A percentile compares a stretch with the other conserved stretches of the same genome.
These are phyloP conservation scores for Aspergillaceae sp. DNA, from an alignment of 2,329 filamentous ascomycete species.

Conservation along the genomic window DNA sequence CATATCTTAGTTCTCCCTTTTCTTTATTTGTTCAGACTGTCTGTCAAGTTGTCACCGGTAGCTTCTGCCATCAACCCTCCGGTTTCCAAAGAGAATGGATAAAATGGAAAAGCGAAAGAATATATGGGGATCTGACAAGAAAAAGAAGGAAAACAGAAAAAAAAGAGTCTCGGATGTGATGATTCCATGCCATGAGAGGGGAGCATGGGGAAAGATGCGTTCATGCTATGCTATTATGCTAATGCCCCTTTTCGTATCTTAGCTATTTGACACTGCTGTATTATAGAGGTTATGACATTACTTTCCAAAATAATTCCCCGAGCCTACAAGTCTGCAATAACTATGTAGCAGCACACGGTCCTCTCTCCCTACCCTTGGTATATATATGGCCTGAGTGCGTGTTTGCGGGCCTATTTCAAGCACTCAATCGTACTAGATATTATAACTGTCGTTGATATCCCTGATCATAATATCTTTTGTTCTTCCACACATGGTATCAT, in stretches of 20 bases:
- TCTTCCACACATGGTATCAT: too few relatives aligned
- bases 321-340: too few relatives aligned
- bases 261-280: slow-evolving; percentile 17
- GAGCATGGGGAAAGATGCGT: too few relatives aligned
- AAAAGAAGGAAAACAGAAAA: slow-evolving; percentile 1
- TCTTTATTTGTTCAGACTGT: neutral
- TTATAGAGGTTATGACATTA: slow-evolving; percentile 20
- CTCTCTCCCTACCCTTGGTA: too few relatives aligned
- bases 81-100: neutral
- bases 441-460: too few relatives aligned
- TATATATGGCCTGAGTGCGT: too few relatives aligned
- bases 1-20: slow-evolving; percentile 1
- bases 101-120: neutral
- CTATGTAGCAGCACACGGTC: too few relatives aligned
- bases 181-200: slow-evolving; percentile 13
- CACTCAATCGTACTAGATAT: too few relatives aligned
- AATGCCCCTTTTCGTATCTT: slow-evolving; percentile 16
- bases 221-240: slow-evolving; percentile 7
- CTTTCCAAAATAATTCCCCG: too few relatives aligned
- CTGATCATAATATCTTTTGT: too few relatives aligned
- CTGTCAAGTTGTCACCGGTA: neutral
- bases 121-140: slow-evolving; percentile 7
- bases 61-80: neutral
- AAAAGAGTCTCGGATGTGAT: slow-evolving; percentile 9
- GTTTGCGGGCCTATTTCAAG: too few relatives aligned